Percentiles rank a stretch among this genome's conserved stretches.
These are phyloP conservation scores for Blastobotrys americana DNA, from an alignment of 805 yeast genomes.

Conservation along the genomic window DNA sequence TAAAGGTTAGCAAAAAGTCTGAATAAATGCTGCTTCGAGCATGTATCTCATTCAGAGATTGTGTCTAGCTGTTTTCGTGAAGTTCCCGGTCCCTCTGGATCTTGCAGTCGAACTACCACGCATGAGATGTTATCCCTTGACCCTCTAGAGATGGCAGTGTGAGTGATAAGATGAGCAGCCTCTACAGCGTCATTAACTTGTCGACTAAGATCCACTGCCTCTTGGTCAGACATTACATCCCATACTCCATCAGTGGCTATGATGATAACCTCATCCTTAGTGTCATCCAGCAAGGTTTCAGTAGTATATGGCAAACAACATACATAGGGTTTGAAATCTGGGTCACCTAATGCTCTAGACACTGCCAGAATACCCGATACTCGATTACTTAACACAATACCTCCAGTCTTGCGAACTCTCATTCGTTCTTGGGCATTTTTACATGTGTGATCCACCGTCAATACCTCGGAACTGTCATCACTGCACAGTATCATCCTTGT, in stretches of 20 bases:
- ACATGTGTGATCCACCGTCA: conserved; percentile 90
- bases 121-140: conserved; percentile 91
- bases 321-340: conserved; percentile 78
- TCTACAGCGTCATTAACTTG: conserved; percentile 47
- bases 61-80: too few relatives aligned
- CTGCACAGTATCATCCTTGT: conserved; percentile 74
- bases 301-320: conserved; percentile 90
- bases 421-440: conserved; percentile 67
- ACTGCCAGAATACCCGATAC: conserved; percentile 95
- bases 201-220: conserved; percentile 67
- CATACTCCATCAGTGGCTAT: conserved; percentile 95
- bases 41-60: too few relatives aligned
- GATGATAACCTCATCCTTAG: conserved; percentile 67
- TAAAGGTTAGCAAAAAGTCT: too few relatives aligned
- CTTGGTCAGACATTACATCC: conserved; percentile 86
- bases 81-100: background rate
- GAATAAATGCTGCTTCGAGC: too few relatives aligned
- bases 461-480: conserved; percentile 57
- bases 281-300: conserved; percentile 43
- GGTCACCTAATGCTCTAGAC: conserved; percentile 87
- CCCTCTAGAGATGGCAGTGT: conserved; percentile 63
- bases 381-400: conserved; percentile 76
- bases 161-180: conserved; percentile 62
- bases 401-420: conserved; percentile 73
- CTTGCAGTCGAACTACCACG: conserved; percentile 65